Base-by-base conservation (phyloP, 164 flowering plant species). In the Magnolia officinalis region DNA sequence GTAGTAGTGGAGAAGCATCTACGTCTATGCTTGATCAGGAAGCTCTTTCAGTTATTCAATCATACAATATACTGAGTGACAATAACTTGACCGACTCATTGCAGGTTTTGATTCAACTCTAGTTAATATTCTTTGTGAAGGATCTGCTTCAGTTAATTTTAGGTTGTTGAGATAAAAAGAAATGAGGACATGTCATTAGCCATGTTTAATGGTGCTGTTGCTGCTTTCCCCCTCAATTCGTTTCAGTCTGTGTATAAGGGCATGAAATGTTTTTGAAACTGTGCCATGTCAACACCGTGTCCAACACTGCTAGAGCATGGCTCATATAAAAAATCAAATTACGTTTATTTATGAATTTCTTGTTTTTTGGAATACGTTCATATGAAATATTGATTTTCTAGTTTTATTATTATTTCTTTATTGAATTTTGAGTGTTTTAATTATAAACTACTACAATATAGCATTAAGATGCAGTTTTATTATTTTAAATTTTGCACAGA, bases 21-120 rank as follows among this genome's bases (percentile, higher is more conserved):
- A n/a, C 80, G 4, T 82, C 89, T 5, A 55, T 82, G 81, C 81
- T 92, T 82, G 98, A 92, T 81, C 84, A 87, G 64, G 97, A 91
- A 20, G 83, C 87, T 19, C 80, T 80, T 71, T 90, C 90, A 26
- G 84, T 92, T 63, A 70, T 96, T 64, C 83, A 83, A 79, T 88
- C 91, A 23, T 80, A 82, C 79, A 81, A 82, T 80, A 80, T 91
- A 63, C 63, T 66, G 61, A 70, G 61, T 75, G 89, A 86, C 49
- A 80, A 77, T 58, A 74, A 74, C 63, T 24, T 77, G 50, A 52
- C 88, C 72, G 87, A 90, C 45, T 93, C 97, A 63, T 72, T 90
- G 77, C 87, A 94, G 99, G 99, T 96, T 77, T 71, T 75, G 23
- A n/a, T 75, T 61, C 68, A 68, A 51, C 68, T 4, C 75, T 55